Evolutionary conservation across 176 grass and related monocot genomes (phyloP).

Genomic region (Otatea glauca): DNA sequence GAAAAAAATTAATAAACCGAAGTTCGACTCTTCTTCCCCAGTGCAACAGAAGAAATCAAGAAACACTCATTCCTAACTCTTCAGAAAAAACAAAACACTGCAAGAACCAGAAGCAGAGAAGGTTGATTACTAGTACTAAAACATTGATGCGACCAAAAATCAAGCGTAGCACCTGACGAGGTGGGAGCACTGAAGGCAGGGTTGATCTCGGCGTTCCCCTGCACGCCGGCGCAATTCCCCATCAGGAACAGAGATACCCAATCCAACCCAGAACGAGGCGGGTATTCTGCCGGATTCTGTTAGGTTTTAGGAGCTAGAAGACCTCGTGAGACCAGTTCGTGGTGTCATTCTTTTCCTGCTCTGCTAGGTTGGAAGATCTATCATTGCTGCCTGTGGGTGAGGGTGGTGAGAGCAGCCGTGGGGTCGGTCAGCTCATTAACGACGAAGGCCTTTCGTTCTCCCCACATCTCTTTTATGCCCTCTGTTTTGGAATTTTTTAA

Average conservation of each 20-base stretch:
- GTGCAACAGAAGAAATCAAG: slow-evolving; percentile 11
- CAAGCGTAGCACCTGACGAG: slow-evolving; percentile 52
- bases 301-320: neutral
- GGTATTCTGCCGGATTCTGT: neutral
- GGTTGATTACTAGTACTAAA: neutral
- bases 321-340: neutral
- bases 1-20: neutral
- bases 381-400: slow-evolving; percentile 51
- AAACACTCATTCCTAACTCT: neutral
- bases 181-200: slow-evolving; percentile 60
- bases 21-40: neutral
- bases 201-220: slow-evolving; percentile 78
- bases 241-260: slow-evolving; percentile 41
- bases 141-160: neutral
- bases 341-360: slow-evolving; percentile 26
- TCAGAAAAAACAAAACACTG: neutral
- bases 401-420: slow-evolving; percentile 38
- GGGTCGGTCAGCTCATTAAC: slow-evolving; percentile 54
- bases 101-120: slow-evolving; percentile 11
- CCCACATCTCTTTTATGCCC: neutral
- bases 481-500: neutral
- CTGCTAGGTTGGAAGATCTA: slow-evolving; percentile 40
- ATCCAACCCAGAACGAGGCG: neutral
- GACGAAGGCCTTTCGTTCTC: slow-evolving; percentile 13
- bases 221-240: slow-evolving; percentile 70